phyloP scores from a whole-genome alignment of 805 yeast genomes.

The Starmerella floricola region DNA sequence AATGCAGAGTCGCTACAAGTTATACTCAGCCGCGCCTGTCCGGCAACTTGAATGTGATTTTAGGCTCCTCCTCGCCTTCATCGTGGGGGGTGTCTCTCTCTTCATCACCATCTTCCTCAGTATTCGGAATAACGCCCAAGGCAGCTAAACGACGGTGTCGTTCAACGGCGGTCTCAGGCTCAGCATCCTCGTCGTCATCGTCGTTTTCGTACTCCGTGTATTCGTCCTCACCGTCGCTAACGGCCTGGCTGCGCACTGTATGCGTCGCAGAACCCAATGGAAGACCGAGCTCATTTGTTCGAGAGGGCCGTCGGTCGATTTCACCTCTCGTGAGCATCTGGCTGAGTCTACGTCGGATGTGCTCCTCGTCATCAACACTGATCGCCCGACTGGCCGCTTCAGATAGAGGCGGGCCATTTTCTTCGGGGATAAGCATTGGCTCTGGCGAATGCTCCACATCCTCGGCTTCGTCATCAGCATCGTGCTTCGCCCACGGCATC shows the following conservation, averaged over 20 bases:
- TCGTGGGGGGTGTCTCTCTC: neutral
- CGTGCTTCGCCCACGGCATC: neutral
- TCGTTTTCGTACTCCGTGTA: slow-evolving; percentile 21
- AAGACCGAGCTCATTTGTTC: neutral
- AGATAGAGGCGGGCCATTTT: slow-evolving; percentile 11
- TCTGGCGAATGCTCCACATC: slow-evolving; percentile 23
- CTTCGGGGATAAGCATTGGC: slow-evolving; percentile 22
- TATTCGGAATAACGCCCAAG: slow-evolving; percentile 24
- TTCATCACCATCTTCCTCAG: slow-evolving; percentile 22
- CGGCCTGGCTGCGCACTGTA: slow-evolving; percentile 9
- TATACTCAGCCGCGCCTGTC: slow-evolving; percentile 3
- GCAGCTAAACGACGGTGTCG: slow-evolving; percentile 45
- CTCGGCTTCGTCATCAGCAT: slow-evolving; percentile 7
- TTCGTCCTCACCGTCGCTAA: slow-evolving; percentile 24
- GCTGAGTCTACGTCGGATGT: slow-evolving; percentile 16
- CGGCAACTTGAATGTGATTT: slow-evolving; percentile 19
- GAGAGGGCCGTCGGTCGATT: slow-evolving; percentile 16
- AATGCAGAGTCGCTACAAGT: too few relatives aligned
- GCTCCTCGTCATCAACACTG: slow-evolving; percentile 22
- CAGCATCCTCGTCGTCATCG: slow-evolving; percentile 27
- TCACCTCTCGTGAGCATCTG: slow-evolving; percentile 13
- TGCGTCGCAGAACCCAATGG: slow-evolving; percentile 1
- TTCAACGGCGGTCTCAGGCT: slow-evolving; percentile 54
- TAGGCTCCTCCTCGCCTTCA: slow-evolving; percentile 16
- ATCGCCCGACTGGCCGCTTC: slow-evolving; percentile 9